Percentiles rank a stretch among this genome's conserved stretches.
Evolutionary conservation across 176 grass and related monocot species (phyloP).

Genomic region (Rhipidocladum racemiflorum): DNA sequence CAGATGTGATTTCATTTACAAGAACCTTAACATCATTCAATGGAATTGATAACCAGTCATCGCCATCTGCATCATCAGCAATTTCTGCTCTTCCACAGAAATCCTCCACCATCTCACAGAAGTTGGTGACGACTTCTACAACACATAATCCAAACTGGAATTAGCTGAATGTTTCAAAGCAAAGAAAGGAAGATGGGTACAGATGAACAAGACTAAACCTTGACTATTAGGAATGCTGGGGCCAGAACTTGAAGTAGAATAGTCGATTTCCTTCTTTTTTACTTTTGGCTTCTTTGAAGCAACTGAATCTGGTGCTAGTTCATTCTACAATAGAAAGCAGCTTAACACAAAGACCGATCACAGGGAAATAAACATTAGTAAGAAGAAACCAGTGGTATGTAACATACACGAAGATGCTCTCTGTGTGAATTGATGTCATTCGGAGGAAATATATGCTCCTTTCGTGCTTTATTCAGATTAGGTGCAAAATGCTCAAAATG

Average conservation of each 20-base stretch:
- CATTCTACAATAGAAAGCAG: slow-evolving; percentile 52
- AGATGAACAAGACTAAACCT: slow-evolving; percentile 47
- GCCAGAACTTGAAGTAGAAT: slow-evolving; percentile 54
- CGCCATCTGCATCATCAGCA: slow-evolving; percentile 72
- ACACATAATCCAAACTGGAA: slow-evolving; percentile 29
- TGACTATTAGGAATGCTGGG: slow-evolving; percentile 56
- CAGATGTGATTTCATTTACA: slow-evolving; percentile 76
- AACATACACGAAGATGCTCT: slow-evolving; percentile 60
- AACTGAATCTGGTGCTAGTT: slow-evolving; percentile 44
- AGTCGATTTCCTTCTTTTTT: slow-evolving; percentile 63
- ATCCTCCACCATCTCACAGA: slow-evolving; percentile 82
- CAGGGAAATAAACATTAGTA: slow-evolving; percentile 21
- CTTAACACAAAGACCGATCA: slow-evolving; percentile 30
- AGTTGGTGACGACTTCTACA: slow-evolving; percentile 65
- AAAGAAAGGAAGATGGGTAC: slow-evolving; percentile 22
- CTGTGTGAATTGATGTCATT: slow-evolving; percentile 47
- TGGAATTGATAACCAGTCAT: slow-evolving; percentile 66
- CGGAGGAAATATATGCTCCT: slow-evolving; percentile 41
- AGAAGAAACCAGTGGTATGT: slow-evolving; percentile 33
- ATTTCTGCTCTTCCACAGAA: slow-evolving; percentile 84
- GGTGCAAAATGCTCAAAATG: slow-evolving; percentile 47
- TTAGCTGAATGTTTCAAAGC: slow-evolving; percentile 9
- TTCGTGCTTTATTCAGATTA: slow-evolving; percentile 42
- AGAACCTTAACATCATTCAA: slow-evolving; percentile 72
- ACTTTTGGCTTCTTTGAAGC: slow-evolving; percentile 89